These are phyloP conservation scores for Kluyveromyces lactis DNA, from an alignment of 805 yeast species.

Conservation along the genomic window DNA sequence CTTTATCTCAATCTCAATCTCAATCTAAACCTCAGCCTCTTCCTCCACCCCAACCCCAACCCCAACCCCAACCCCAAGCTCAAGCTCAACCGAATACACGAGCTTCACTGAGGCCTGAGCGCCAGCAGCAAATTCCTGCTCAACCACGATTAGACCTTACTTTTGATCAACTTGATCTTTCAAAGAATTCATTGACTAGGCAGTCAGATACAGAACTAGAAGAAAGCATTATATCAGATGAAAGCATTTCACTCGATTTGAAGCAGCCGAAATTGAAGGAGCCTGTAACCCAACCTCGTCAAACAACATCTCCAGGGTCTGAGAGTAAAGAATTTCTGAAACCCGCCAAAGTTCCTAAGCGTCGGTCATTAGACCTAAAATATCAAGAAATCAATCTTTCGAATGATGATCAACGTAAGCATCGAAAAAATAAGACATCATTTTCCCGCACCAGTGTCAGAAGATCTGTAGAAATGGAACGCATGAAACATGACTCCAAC, in stretches of 20 bases:
- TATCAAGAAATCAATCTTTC: constrained; percentile 19
- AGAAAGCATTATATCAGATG: constrained; percentile 7
- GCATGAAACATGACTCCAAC: neutral
- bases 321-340: neutral
- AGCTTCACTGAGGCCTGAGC: constrained; percentile 7
- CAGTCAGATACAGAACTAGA: constrained; percentile 6
- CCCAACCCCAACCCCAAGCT: neutral
- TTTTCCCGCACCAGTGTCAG: neutral
- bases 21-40: neutral
- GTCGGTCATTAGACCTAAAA: constrained; percentile 21
- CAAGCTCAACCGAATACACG: neutral
- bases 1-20: neutral
- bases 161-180: constrained; percentile 8
- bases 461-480: constrained; percentile 3
- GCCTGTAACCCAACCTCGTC: neutral
- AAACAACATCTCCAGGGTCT: neutral
- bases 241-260: constrained; percentile 14
- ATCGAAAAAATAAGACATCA: neutral
- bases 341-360: constrained; percentile 2
- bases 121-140: constrained; percentile 4
- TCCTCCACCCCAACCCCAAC: neutral
- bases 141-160: constrained; percentile 7
- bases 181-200: constrained; percentile 7
- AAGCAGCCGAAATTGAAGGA: neutral
- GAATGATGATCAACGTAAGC: neutral